Evolutionary conservation across 257 asterid species (phyloP).

Genomic region (Nicotiana undulata): DNA sequence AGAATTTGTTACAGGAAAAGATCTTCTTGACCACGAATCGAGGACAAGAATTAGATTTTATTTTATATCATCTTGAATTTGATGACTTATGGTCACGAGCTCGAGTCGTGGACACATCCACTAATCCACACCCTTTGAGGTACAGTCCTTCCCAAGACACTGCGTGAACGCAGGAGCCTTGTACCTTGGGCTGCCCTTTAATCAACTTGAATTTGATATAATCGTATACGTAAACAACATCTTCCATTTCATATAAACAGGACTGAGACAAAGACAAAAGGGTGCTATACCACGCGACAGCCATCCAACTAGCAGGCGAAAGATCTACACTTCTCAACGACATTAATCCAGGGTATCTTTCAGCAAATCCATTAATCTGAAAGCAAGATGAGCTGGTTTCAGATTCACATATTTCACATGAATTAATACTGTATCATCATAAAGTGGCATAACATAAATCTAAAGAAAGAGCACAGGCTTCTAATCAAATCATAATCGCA

Average conservation of each 20-base stretch:
- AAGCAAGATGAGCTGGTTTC: not conserved
- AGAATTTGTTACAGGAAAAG: not conserved
- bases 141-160: too few species aligned
- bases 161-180: too few species aligned
- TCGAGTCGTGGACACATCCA: too few species aligned
- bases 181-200: too few species aligned
- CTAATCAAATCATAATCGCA: not conserved
- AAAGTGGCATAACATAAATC: not conserved
- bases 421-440: not conserved
- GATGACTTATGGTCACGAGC: not conserved
- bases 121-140: too few species aligned
- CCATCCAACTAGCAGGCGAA: slow-evolving; percentile 52
- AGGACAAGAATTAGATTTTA: not conserved
- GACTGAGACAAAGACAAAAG: not conserved
- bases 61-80: not conserved
- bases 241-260: not conserved
- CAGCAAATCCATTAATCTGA: slow-evolving; percentile 34
- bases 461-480: not conserved
- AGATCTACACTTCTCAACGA: slow-evolving; percentile 50
- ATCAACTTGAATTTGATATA: not conserved
- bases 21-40: not conserved
- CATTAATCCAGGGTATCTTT: slow-evolving; percentile 38
- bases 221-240: not conserved
- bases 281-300: slow-evolving; percentile 36
- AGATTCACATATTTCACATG: not conserved